Evolutionary conservation across 2,329 filamentous ascomycete genomes (phyloP).

Genomic region (Paecilomyces dactylethromorphus): DNA sequence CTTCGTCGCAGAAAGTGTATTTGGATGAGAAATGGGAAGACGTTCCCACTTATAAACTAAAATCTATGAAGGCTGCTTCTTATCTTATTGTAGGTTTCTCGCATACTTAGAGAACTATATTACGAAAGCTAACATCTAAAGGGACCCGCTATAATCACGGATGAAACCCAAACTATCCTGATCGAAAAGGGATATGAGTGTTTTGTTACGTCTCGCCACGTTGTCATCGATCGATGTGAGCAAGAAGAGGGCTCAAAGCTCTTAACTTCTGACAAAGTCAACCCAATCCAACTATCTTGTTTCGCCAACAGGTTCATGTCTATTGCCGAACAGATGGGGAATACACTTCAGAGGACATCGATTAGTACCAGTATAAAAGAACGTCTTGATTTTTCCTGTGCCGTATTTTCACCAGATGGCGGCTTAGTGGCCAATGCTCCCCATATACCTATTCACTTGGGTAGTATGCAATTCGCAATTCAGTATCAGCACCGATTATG

Average conservation of each 20-base stretch:
- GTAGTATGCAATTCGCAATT: constrained; percentile 74
- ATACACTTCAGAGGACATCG: constrained; percentile 72
- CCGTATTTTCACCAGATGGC: constrained; percentile 67
- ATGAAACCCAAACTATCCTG: constrained; percentile 43
- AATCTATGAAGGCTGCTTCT: constrained; percentile 63
- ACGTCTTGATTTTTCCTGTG: constrained; percentile 76
- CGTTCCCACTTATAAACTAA: constrained; percentile 73
- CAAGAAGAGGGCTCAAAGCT: constrained; percentile 41
- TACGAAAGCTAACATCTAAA: constrained; percentile 1
- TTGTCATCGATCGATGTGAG: constrained; percentile 69
- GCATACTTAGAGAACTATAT: constrained; percentile 42
- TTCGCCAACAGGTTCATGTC: constrained; percentile 80
- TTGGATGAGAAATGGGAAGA: constrained; percentile 70
- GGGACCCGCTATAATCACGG: constrained; percentile 22
- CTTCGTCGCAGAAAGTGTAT: constrained; percentile 53
- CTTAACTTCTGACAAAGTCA: constrained; percentile 50
- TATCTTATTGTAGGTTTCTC: constrained; percentile 69
- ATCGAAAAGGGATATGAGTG: constrained; percentile 64
- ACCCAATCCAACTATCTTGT: constrained; percentile 70
- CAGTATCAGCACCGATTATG: constrained; percentile 68
- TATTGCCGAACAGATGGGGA: constrained; percentile 78
- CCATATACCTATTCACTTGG: constrained; percentile 71
- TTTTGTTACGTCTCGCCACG: constrained; percentile 70
- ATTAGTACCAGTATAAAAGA: constrained; percentile 79
- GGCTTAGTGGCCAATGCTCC: constrained; percentile 62